phyloP scores from a whole-genome alignment of 495 filamentous ascomycete genomes.

The Trichoderma orchidacearum region DNA sequence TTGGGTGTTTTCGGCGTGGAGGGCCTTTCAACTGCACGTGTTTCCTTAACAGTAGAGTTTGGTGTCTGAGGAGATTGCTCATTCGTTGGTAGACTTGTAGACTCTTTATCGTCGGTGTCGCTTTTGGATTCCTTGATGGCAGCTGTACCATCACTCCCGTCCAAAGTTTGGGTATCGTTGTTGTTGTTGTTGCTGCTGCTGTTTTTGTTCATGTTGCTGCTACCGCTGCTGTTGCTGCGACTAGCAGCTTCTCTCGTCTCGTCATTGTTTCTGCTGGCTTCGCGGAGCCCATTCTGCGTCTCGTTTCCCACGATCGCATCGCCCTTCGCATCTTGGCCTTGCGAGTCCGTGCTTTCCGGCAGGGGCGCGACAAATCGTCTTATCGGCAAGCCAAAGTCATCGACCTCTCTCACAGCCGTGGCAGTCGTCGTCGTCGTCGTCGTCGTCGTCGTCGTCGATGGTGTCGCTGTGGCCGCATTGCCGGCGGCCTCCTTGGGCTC shows the following conservation, averaged over 20 bases:
- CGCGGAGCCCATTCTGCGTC: not conserved
- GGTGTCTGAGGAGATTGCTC: not conserved
- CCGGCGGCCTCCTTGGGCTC: not conserved
- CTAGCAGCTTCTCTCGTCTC: conserved; percentile 6
- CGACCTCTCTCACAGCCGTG: conserved; percentile 19
- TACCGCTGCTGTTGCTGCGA: not conserved
- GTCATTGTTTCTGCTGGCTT: not conserved
- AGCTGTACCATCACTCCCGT: no score
- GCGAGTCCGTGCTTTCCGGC: conserved; percentile 3
- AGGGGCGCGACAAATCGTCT: conserved; percentile 16
- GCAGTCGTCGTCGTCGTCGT: not conserved
- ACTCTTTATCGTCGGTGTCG: not conserved
- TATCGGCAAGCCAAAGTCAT: conserved; percentile 44
- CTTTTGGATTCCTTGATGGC: not conserved
- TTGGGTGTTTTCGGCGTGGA: not conserved
- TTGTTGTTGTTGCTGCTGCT: not conserved
- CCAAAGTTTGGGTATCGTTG: not conserved
- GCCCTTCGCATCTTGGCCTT: conserved; percentile 3
- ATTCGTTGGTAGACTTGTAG: not conserved
- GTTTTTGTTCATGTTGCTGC: not conserved
- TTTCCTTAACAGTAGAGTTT: not conserved
- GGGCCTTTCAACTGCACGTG: not conserved
- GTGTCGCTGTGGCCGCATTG: not conserved
- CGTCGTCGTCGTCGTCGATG: not conserved
- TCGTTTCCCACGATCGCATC: not conserved